Conservation (phyloP, 2,329 filamentous ascomycete genomes). For the Colletotrichum paranaense region DNA sequence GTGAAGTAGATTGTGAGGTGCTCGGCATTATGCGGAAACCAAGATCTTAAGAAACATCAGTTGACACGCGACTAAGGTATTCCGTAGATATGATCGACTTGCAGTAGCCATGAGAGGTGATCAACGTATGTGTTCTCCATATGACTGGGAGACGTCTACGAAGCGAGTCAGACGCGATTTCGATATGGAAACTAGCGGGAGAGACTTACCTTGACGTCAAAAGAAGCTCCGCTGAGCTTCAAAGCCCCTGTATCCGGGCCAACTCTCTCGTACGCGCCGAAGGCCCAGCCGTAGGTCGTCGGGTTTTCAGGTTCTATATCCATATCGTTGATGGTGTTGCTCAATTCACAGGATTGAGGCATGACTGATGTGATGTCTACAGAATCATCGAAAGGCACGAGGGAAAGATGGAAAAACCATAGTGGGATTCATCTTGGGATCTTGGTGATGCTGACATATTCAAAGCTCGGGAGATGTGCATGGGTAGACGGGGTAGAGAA, state of each 20-base stretch:
- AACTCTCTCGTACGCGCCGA: no score
- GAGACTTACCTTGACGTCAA: slow-evolving; percentile 11
- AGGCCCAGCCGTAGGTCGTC: no score
- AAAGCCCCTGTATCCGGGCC: background rate
- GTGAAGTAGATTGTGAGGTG: slow-evolving; percentile 9
- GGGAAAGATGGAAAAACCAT: no score
- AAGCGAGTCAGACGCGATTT: background rate
- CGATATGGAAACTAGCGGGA: no score
- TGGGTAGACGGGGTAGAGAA: background rate
- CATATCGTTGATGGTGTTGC: no score
- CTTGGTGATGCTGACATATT: background rate
- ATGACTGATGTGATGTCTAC: background rate
- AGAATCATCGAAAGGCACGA: no score
- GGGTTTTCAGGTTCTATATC: no score
- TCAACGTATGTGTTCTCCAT: slow-evolving; percentile 10
- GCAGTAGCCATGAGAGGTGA: slow-evolving; percentile 18
- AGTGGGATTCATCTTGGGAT: no score
- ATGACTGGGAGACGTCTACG: slow-evolving; percentile 10
- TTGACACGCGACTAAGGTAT: no score
- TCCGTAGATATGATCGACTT: background rate
- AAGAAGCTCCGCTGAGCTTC: background rate
- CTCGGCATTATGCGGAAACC: slow-evolving; percentile 21
- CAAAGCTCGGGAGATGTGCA: background rate
- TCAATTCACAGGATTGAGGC: no score
- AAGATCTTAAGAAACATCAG: background rate